Evolutionary conservation across 768 basidiomycete genomes (phyloP).

Genomic region (Lentinus tigrinus): DNA sequence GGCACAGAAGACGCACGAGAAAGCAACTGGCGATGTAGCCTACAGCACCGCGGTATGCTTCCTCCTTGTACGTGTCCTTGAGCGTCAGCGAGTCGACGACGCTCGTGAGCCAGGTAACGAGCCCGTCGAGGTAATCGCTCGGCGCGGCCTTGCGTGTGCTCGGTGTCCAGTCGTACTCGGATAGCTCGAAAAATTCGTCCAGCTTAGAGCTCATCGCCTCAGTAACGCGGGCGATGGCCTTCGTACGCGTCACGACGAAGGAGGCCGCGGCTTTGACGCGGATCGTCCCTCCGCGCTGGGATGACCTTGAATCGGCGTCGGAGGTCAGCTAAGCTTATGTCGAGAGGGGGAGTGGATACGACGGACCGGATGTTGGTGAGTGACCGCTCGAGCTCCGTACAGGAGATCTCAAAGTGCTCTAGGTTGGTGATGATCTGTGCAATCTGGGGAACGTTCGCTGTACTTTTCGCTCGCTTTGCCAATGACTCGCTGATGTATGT

Average conservation of each 20-base stretch:
- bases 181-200: slow-evolving; percentile 92
- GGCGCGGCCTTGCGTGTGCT: slow-evolving; percentile 67
- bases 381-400: slow-evolving; percentile 79
- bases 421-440: slow-evolving; percentile 91
- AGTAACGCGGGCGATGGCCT: slow-evolving; percentile 74
- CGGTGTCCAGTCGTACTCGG: slow-evolving; percentile 94
- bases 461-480: slow-evolving; percentile 66
- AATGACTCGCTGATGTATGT: slow-evolving; percentile 77
- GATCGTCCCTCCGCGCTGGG: slow-evolving; percentile 81
- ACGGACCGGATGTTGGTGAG: slow-evolving; percentile 77
- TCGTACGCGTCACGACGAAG: slow-evolving; percentile 67
- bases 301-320: slow-evolving; percentile 56
- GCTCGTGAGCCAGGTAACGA: slow-evolving; percentile 94
- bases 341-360: too few relatives aligned
- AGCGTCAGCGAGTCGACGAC: slow-evolving; percentile 89
- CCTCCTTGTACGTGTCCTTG: slow-evolving; percentile 82
- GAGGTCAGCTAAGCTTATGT: too few relatives aligned
- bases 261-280: slow-evolving; percentile 59
- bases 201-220: slow-evolving; percentile 87
- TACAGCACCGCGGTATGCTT: slow-evolving; percentile 87
- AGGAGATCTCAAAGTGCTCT: slow-evolving; percentile 87
- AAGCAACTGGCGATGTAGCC: slow-evolving; percentile 83
- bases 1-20: slow-evolving; percentile 57
- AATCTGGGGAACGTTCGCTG: slow-evolving; percentile 84
- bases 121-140: slow-evolving; percentile 92